phyloP scores from a whole-genome alignment of 2,329 filamentous ascomycete genomes.

The Paracorniculantispora psalliotae region DNA sequence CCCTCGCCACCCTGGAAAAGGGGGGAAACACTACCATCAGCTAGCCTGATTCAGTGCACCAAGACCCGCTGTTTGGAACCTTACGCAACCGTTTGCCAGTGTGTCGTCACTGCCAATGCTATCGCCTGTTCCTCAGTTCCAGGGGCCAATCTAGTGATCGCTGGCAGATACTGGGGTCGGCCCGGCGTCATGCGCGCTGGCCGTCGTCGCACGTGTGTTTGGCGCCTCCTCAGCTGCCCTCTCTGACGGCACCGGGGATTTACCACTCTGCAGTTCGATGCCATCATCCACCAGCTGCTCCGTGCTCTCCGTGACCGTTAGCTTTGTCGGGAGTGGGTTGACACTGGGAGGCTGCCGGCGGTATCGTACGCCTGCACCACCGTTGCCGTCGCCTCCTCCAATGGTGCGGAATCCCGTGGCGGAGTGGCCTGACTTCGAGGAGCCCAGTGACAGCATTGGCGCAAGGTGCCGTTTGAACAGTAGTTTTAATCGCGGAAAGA shows the following conservation, averaged over 20 bases:
- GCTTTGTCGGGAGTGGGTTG: conserved; percentile 9
- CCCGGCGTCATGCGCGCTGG: conserved; percentile 3
- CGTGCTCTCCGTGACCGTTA: conserved; percentile 7
- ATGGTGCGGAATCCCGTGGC: conserved; percentile 11
- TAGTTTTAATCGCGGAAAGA: conserved; percentile 24
- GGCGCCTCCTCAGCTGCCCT: not conserved
- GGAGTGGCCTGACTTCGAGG: conserved; percentile 12
- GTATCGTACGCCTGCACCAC: not conserved
- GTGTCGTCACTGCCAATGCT: no score
- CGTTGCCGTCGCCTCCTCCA: conserved; percentile 8
- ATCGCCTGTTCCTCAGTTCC: no score
- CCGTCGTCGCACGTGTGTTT: not conserved
- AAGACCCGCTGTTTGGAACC: no score
- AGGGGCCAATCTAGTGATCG: not conserved
- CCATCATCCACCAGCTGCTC: conserved; percentile 6
- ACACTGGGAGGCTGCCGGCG: not conserved
- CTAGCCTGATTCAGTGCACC: not conserved
- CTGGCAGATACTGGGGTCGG: not conserved
- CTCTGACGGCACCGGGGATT: not conserved
- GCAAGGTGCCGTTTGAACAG: conserved; percentile 22
- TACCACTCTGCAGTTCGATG: conserved; percentile 6
- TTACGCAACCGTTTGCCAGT: no score
- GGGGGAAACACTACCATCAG: not conserved
- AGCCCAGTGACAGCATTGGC: conserved; percentile 17
- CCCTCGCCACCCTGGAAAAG: not conserved